Conservation (phyloP, 306 rosid species). For the Cicer cuneatum region DNA sequence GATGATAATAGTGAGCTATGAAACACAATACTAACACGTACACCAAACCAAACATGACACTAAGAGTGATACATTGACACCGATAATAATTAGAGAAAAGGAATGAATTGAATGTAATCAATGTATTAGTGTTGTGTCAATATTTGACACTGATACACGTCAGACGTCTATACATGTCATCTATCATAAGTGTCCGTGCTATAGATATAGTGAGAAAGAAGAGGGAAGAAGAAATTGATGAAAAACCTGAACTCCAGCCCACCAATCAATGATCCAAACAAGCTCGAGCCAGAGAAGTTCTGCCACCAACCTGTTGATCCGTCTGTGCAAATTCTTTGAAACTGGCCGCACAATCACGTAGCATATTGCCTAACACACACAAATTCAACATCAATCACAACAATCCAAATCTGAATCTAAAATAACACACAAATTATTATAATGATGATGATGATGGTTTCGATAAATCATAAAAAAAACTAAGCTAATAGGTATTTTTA, state of each 20-base stretch:
- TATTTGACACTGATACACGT: too few species aligned
- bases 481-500: neutral
- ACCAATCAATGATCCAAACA: slow-evolving; percentile 82
- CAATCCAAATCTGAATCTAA: slow-evolving; percentile 32
- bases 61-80: too few species aligned
- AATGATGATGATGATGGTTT: neutral
- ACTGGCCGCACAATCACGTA: slow-evolving; percentile 66
- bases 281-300: slow-evolving; percentile 80
- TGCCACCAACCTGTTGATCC: slow-evolving; percentile 68
- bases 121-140: too few species aligned
- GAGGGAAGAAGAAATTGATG: slow-evolving; percentile 8
- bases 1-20: too few species aligned
- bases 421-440: neutral
- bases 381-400: neutral
- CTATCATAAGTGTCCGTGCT: too few species aligned
- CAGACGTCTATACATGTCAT: too few species aligned
- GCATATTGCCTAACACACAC: slow-evolving; percentile 61
- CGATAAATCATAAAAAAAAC: neutral
- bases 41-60: neutral
- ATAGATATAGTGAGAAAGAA: neutral
- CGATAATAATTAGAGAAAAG: neutral
- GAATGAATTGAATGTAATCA: neutral
- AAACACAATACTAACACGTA: too few species aligned
- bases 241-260: slow-evolving; percentile 83
- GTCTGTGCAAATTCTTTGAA: slow-evolving; percentile 65